Base-by-base conservation (phyloP, 495 filamentous ascomycete genomes). In the Penicillium alfredii region DNA sequence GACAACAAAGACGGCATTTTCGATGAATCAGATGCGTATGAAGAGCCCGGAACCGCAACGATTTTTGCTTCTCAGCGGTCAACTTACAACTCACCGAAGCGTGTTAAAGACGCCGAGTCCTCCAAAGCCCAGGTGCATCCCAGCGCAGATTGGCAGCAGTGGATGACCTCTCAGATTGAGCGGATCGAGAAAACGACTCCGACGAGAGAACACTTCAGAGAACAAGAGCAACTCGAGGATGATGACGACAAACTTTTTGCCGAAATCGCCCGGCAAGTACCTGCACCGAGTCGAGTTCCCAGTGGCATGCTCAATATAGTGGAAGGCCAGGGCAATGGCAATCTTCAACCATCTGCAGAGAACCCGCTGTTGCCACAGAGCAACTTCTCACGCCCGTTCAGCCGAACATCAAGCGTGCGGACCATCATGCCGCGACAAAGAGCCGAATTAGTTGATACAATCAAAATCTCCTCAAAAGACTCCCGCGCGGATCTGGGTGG, bases 171-270 rank as follows among this genome's bases (percentile, higher is more conserved):
- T 4, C 41, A 69, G 35, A 61, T 70, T 17, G 60, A 56, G 13
- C 56, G 52, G 20, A 56, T 71, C 21, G 66, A 69, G 24, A 40
- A 49, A 11, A 17, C 45, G 11, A 52, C 44, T 12, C 51, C 56
- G 14, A 38, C 32, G 8, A 69, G 33, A 51, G 64, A 72, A 0
- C 81, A 85, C 52, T 47, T 78, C 33, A 64, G 78, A 9, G 81
- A 86, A 56, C 38, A 60, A 20, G 71, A 80, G 1, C 78, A 84
- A 30, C 77, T 76, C 29, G 51, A 69, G 17, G 69, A 66, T 18
- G 74, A 82, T 21, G 47, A 55, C 6, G 46, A 56, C 19, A 31
- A 48, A 15, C 19, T 47, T 7, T 40, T 60, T 14, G 49, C 36
- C 16, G 29, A 31, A 0, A 36, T 51, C 7, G 22, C 47, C 4